Conservation (phyloP, 345 rosid genomes). For the Populus pruinosa region DNA sequence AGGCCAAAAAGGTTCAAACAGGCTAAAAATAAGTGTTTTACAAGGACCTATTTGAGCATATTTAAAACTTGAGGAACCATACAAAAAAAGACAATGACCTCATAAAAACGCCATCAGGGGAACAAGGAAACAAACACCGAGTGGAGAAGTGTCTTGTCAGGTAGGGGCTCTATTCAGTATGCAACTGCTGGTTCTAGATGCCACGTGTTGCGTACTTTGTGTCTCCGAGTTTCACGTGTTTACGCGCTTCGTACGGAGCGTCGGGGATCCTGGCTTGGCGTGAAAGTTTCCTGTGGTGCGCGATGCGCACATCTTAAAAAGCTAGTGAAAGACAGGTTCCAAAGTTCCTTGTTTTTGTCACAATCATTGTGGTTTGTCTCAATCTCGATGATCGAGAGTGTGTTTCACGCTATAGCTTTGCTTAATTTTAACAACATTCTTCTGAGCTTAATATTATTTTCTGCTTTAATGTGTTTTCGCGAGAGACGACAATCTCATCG, state of each 20-base stretch:
- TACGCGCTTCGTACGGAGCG: neutral
- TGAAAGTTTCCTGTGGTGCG: neutral
- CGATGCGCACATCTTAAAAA: neutral
- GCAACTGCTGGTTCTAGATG: neutral
- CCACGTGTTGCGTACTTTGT: conserved; percentile 1
- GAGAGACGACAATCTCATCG: no score
- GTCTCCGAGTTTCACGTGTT: neutral
- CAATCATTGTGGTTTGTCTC: neutral
- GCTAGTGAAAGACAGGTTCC: neutral
- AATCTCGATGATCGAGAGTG: neutral
- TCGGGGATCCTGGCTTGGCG: neutral
- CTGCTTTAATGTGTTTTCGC: no score
- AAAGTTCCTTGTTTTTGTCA: neutral
- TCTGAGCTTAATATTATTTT: no score
- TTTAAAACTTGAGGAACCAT: neutral
- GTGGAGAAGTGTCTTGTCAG: conserved; percentile 5
- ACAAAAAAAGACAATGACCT: neutral
- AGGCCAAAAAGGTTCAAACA: neutral
- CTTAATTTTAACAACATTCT: neutral
- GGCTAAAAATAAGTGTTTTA: neutral
- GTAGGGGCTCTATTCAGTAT: neutral
- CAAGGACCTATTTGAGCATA: neutral
- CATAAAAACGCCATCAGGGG: neutral
- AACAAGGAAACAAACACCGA: neutral
- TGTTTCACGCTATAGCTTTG: neutral